These are phyloP conservation scores for Debaryomyces prosopidis DNA, from an alignment of 805 yeast species.

Conservation along the genomic window DNA sequence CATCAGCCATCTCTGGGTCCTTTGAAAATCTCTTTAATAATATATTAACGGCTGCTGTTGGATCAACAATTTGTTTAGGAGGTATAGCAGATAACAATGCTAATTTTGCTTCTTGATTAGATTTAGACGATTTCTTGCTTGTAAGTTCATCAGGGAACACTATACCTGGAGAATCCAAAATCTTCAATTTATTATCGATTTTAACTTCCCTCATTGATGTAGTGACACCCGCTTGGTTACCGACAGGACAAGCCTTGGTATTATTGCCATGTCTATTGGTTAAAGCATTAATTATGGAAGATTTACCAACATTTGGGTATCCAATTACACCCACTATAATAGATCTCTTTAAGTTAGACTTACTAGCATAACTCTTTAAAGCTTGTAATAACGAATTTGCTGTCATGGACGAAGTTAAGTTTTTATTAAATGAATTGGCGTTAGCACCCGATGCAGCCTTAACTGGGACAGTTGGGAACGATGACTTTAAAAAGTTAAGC, in stretches of 20 bases:
- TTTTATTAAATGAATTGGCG: slow-evolving; percentile 67
- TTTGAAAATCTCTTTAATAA: slow-evolving; percentile 75
- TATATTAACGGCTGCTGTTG: slow-evolving; percentile 75
- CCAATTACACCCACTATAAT: slow-evolving; percentile 95
- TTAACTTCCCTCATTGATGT: slow-evolving; percentile 89
- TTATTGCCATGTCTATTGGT: slow-evolving; percentile 76
- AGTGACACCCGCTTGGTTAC: slow-evolving; percentile 97
- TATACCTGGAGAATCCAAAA: slow-evolving; percentile 95
- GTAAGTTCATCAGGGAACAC: slow-evolving; percentile 76
- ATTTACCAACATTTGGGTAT: slow-evolving; percentile 90
- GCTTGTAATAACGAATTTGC: slow-evolving; percentile 75
- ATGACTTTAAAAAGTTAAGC: slow-evolving; percentile 73
- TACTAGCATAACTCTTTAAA: slow-evolving; percentile 80
- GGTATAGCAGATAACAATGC: slow-evolving; percentile 88
- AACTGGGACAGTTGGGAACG: slow-evolving; percentile 91
- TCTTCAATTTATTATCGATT: slow-evolving; percentile 83
- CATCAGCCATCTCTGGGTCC: slow-evolving; percentile 73
- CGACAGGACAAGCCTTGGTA: slow-evolving; percentile 87
- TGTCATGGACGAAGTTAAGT: slow-evolving; percentile 68
- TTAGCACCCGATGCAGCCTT: slow-evolving; percentile 78
- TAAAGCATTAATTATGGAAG: slow-evolving; percentile 88
- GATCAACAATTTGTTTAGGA: slow-evolving; percentile 81
- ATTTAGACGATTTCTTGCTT: slow-evolving; percentile 45
- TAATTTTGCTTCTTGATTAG: slow-evolving; percentile 82
- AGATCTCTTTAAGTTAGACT: slow-evolving; percentile 83